Conservation (phyloP, 2,329 filamentous ascomycete genomes). For the Daldinia sp. region DNA sequence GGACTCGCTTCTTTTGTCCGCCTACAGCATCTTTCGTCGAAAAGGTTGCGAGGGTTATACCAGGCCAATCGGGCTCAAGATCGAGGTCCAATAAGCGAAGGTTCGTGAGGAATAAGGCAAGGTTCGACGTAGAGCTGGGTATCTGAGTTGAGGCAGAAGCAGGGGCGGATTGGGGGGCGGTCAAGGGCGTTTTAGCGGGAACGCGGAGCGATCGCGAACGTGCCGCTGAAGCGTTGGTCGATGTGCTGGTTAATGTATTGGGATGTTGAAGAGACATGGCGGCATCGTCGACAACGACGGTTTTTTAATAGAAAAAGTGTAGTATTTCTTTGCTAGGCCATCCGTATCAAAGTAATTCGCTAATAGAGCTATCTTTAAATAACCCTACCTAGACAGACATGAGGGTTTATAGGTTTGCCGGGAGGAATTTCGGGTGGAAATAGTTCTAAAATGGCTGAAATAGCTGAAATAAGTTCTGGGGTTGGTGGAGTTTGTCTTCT, state of each 20-base stretch:
- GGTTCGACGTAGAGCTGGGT: slow-evolving; percentile 57
- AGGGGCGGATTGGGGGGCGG: slow-evolving; percentile 41
- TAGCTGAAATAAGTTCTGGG: background rate
- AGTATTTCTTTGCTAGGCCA: background rate
- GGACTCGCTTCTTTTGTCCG: slow-evolving; percentile 83
- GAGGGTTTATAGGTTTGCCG: background rate
- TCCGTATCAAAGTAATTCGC: background rate
- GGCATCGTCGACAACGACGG: slow-evolving; percentile 39
- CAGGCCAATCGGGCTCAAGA: slow-evolving; percentile 79
- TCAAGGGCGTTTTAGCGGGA: slow-evolving; percentile 42
- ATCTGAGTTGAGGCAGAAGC: slow-evolving; percentile 32
- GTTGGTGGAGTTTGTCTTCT: slow-evolving; percentile 16
- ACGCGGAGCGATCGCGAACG: slow-evolving; percentile 45
- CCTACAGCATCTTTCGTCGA: slow-evolving; percentile 69
- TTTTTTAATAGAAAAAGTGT: background rate
- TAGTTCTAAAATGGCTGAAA: too few species aligned
- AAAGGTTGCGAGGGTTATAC: slow-evolving; percentile 75
- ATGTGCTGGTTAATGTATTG: background rate
- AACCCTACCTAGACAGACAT: too few species aligned
- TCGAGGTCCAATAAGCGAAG: slow-evolving; percentile 85
- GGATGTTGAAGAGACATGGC: slow-evolving; percentile 45
- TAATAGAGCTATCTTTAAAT: background rate
- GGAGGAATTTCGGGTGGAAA: background rate
- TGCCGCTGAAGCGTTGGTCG: slow-evolving; percentile 44
- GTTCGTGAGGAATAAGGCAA: slow-evolving; percentile 80